Conservation (phyloP, 805 yeast species). For the Kazachstania bromeliacearum region DNA sequence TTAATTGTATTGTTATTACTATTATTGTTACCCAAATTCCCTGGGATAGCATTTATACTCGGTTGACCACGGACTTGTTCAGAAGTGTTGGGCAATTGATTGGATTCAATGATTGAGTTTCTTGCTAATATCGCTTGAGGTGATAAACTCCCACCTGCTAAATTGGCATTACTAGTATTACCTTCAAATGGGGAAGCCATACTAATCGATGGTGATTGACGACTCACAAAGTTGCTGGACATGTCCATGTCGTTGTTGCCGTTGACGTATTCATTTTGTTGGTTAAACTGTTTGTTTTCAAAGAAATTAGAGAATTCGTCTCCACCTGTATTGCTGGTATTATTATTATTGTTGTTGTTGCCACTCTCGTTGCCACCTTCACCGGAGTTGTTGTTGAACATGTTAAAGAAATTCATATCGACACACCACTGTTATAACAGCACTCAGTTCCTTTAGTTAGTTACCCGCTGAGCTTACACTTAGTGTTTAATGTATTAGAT, state of each 20-base stretch:
- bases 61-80: constrained; percentile 20
- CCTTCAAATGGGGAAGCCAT: constrained; percentile 1
- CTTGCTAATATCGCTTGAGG: constrained; percentile 29
- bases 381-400: constrained; percentile 1
- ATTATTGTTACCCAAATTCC: neutral
- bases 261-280: neutral
- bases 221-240: neutral
- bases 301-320: constrained; percentile 9
- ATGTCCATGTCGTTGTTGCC: constrained; percentile 1
- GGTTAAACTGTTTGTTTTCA: constrained; percentile 4
- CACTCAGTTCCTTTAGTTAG: too few species aligned
- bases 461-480: too few species aligned
- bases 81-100: constrained; percentile 19
- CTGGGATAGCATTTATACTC: constrained; percentile 3
- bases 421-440: too few species aligned
- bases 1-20: constrained; percentile 2
- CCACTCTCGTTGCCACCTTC: neutral
- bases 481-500: too few species aligned
- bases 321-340: constrained; percentile 3
- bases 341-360: neutral
- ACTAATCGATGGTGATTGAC: neutral
- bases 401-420: constrained; percentile 10
- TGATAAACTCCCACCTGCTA: constrained; percentile 12
- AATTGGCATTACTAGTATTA: neutral
- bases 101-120: constrained; percentile 17